Conservation (phyloP, 2,329 filamentous ascomycete species). For the Rhexocercosporidium sp. region DNA sequence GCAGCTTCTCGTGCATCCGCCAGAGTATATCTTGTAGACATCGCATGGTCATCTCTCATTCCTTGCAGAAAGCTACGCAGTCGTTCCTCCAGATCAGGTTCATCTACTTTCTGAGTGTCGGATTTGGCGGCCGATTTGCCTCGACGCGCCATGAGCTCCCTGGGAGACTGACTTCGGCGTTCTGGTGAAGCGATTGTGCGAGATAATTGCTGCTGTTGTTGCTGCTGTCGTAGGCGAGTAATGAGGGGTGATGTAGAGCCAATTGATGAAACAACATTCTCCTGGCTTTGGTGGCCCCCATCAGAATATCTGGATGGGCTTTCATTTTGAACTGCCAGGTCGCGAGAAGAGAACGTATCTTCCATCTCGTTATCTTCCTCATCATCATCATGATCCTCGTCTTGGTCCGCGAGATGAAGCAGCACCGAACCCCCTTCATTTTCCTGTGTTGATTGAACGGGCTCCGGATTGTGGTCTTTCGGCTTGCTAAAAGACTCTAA, state of each 20-base stretch:
- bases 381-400: background rate
- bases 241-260: constrained; percentile 9
- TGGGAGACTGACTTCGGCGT: constrained; percentile 7
- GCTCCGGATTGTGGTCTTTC: no score
- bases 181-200: background rate
- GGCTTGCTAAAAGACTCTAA: no score
- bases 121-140: background rate
- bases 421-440: background rate
- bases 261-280: constrained; percentile 6
- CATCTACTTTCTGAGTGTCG: background rate
- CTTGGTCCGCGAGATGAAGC: background rate
- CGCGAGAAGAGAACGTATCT: background rate
- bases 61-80: constrained; percentile 20
- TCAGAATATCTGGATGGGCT: background rate
- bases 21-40: constrained; percentile 25
- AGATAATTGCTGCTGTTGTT: background rate
- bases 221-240: background rate
- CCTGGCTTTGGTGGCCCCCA: background rate
- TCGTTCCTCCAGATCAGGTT: constrained; percentile 4
- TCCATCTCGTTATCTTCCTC: background rate
- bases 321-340: background rate
- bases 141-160: background rate
- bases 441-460: no score
- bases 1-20: constrained; percentile 23
- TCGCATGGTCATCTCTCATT: constrained; percentile 29